A percentile compares a stretch with the other conserved stretches of the same genome.
phyloP scores from a whole-genome alignment of 1,284 basidiomycete species.

The Sporisorium iseilematis-ciliati region DNA sequence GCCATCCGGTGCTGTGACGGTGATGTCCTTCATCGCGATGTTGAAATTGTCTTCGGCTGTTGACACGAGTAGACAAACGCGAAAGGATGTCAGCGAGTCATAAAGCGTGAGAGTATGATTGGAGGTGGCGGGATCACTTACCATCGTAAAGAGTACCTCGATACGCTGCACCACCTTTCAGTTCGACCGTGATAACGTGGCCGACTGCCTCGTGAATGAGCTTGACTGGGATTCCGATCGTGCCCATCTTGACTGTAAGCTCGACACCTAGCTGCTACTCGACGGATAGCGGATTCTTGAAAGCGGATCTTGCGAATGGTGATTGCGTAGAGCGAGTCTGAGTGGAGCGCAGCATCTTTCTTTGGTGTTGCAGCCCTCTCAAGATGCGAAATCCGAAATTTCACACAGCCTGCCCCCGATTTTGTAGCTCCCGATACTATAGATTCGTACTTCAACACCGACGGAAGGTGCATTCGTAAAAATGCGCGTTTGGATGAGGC shows the following conservation, averaged over 20 bases:
- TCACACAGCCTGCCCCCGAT: constrained; percentile 2
- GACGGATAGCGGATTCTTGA: background rate
- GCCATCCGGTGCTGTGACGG: constrained; percentile 96
- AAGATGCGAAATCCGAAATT: constrained; percentile 36
- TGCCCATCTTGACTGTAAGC: constrained; percentile 45
- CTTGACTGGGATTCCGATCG: constrained; percentile 71
- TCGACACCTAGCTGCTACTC: background rate
- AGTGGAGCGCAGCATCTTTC: no score
- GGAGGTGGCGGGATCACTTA: constrained; percentile 22
- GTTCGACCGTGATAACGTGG: constrained; percentile 95
- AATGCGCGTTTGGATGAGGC: no score
- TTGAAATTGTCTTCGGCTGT: constrained; percentile 98
- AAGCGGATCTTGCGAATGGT: background rate
- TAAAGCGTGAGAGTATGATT: background rate
- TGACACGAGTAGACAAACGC: background rate
- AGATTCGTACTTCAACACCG: background rate
- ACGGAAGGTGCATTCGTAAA: no score
- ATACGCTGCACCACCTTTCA: constrained; percentile 97
- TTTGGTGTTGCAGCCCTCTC: background rate
- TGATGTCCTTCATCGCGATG: constrained; percentile 95
- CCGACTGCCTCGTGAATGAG: constrained; percentile 77
- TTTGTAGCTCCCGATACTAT: background rate
- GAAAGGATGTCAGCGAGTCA: background rate
- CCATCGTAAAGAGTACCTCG: constrained; percentile 92
- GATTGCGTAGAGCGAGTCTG: background rate